These are phyloP conservation scores for Chytriomyces confervae DNA, from an alignment of 192 early-diverging fungal species.

Conservation along the genomic window DNA sequence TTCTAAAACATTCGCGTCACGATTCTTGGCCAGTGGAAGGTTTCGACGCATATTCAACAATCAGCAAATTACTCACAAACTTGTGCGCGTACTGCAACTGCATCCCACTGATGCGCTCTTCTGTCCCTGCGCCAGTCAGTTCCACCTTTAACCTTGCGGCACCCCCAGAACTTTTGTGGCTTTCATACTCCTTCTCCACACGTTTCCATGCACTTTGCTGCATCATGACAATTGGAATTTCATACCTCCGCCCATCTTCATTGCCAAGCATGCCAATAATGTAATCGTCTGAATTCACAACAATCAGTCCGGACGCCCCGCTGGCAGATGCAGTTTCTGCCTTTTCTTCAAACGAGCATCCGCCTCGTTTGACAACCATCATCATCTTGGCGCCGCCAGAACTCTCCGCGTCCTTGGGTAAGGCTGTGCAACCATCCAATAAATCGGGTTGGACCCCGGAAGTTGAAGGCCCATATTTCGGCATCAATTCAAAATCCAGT, in stretches of 20 bases:
- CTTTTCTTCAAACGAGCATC: conserved; percentile 53
- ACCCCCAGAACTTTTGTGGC: neutral
- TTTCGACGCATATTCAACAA: neutral
- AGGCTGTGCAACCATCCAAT: neutral
- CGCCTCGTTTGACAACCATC: conserved; percentile 41
- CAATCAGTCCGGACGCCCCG: conserved; percentile 47
- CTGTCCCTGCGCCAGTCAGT: neutral
- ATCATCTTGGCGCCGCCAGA: conserved; percentile 8
- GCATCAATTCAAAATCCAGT: neutral
- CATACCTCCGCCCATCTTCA: conserved; percentile 14
- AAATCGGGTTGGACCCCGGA: neutral
- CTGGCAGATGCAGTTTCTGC: conserved; percentile 37
- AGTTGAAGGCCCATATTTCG: neutral
- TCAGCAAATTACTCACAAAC: conserved; percentile 23
- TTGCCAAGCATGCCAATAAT: conserved; percentile 42
- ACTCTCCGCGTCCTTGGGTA: conserved; percentile 21
- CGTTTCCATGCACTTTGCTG: neutral
- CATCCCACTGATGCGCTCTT: conserved; percentile 3
- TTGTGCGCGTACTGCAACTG: conserved; percentile 22
- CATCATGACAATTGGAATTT: conserved; percentile 33
- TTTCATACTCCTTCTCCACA: conserved; percentile 20
- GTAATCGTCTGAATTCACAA: conserved; percentile 37
- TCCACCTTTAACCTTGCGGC: neutral
- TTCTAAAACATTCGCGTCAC: too few species aligned
- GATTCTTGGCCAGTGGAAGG: too few species aligned